A percentile compares a stretch with the other conserved stretches of the same genome.
Conservation (phyloP, 495 filamentous ascomycete genomes). For the Polyplosphaeria fusca region DNA sequence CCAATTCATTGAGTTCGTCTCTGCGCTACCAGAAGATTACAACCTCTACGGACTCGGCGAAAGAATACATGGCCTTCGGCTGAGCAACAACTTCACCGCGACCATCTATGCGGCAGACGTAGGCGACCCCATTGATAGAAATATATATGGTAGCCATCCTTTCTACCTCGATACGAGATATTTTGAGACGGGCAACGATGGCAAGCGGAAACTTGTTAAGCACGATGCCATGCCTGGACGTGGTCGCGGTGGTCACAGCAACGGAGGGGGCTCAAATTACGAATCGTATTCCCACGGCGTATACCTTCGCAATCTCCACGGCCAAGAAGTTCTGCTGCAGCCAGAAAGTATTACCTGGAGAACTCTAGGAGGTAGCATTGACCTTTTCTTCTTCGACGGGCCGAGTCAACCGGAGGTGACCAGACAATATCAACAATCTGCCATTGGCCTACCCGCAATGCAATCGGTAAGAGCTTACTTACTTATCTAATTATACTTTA, state of each 20-base stretch:
- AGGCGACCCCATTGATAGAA: slow-evolving; percentile 57
- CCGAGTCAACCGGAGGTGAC: slow-evolving; percentile 57
- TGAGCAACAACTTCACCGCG: slow-evolving; percentile 58
- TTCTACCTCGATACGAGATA: slow-evolving; percentile 66
- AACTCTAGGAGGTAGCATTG: slow-evolving; percentile 60
- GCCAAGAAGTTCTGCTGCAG: slow-evolving; percentile 67
- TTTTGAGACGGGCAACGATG: slow-evolving; percentile 53
- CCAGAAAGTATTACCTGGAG: slow-evolving; percentile 73
- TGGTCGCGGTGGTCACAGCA: background rate
- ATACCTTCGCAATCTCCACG: slow-evolving; percentile 65
- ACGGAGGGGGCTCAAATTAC: slow-evolving; percentile 54
- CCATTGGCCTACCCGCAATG: slow-evolving; percentile 60
- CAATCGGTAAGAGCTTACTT: too few relatives aligned
- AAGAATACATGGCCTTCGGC: slow-evolving; percentile 55
- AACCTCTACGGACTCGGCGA: slow-evolving; percentile 65
- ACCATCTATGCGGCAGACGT: slow-evolving; percentile 72
- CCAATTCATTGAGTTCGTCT: slow-evolving; percentile 63
- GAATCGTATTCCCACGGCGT: slow-evolving; percentile 60
- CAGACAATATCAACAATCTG: slow-evolving; percentile 54
- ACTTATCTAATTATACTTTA: too few relatives aligned
- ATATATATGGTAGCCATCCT: slow-evolving; percentile 60
- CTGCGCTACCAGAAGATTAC: slow-evolving; percentile 55
- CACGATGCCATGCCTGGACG: slow-evolving; percentile 45
- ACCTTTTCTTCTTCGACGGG: slow-evolving; percentile 62
- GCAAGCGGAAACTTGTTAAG: slow-evolving; percentile 53